Percentiles rank a stretch among this genome's conserved stretches.
Evolutionary conservation across 106 monocot genomes (phyloP).

Genomic region (Cymbidium sinense): DNA sequence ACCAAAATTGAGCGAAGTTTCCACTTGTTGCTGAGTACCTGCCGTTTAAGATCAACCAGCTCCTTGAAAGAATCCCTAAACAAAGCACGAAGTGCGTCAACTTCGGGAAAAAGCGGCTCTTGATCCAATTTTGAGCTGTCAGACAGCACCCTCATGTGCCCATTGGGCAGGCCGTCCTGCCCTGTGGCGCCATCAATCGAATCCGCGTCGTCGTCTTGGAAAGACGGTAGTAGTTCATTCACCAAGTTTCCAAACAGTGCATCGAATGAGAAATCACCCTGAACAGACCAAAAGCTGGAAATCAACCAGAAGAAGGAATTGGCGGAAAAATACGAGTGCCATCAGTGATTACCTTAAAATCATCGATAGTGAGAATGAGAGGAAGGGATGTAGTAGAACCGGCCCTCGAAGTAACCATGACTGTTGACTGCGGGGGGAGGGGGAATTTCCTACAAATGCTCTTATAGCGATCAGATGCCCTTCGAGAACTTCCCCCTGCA

Average conservation of each 20-base stretch:
- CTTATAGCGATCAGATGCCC: not conserved
- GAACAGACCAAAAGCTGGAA: not conserved
- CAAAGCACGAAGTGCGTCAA: slow-evolving; percentile 68
- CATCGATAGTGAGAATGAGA: slow-evolving; percentile 40
- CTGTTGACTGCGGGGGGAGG: not conserved
- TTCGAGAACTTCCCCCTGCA: too few relatives aligned
- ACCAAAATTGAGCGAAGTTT: not conserved
- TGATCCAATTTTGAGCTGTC: slow-evolving; percentile 21
- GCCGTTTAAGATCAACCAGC: slow-evolving; percentile 72
- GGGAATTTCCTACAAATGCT: not conserved
- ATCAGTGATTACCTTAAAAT: slow-evolving; percentile 30
- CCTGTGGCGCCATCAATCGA: slow-evolving; percentile 31
- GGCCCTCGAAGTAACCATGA: slow-evolving; percentile 8
- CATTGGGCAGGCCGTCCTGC: slow-evolving; percentile 32
- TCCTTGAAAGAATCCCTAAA: slow-evolving; percentile 98
- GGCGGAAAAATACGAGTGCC: not conserved
- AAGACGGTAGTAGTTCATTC: slow-evolving; percentile 81
- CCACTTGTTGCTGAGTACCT: slow-evolving; percentile 27
- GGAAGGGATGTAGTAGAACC: slow-evolving; percentile 23
- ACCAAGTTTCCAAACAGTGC: slow-evolving; percentile 85
- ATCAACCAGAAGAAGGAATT: not conserved
- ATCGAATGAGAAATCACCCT: slow-evolving; percentile 97
- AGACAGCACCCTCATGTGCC: slow-evolving; percentile 28
- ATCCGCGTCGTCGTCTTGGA: slow-evolving; percentile 65
- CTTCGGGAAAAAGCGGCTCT: slow-evolving; percentile 81